phyloP scores from a whole-genome alignment of 148 eudicot genomes.

The Nepenthes gracilis region DNA sequence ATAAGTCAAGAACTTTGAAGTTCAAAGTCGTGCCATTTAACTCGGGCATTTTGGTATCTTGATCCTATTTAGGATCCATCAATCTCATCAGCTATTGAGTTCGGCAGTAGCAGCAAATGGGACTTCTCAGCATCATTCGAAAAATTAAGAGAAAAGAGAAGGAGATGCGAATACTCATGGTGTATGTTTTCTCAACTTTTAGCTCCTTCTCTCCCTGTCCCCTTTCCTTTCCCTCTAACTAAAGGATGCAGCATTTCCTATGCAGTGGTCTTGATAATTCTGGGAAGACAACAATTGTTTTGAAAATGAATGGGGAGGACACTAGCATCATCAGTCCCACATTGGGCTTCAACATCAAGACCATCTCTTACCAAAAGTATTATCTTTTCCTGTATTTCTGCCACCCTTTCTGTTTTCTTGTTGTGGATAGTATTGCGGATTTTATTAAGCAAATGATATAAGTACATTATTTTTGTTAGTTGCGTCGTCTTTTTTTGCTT shows the following conservation, averaged over 20 bases:
- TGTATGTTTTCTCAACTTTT: constrained; percentile 37
- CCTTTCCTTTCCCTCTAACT: not conserved
- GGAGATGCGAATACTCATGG: constrained; percentile 97
- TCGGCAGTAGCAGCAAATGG: constrained; percentile 32
- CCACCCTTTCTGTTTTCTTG: not conserved
- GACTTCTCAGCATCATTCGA: constrained; percentile 85
- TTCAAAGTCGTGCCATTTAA: no score
- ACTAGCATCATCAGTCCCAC: constrained; percentile 82
- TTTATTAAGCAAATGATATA: not conserved
- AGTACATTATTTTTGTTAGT: not conserved
- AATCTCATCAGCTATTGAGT: not conserved
- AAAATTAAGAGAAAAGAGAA: constrained; percentile 92
- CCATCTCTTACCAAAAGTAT: constrained; percentile 70
- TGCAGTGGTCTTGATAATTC: constrained; percentile 84
- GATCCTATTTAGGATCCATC: no score
- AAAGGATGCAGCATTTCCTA: not conserved
- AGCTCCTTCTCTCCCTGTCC: not conserved
- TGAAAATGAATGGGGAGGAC: constrained; percentile 81
- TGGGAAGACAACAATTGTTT: constrained; percentile 86
- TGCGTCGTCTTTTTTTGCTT: not conserved
- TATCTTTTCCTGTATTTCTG: not conserved
- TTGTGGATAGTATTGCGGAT: not conserved
- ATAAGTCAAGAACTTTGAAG: no score
- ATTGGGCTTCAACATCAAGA: constrained; percentile 86
- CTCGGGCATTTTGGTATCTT: no score